Percentiles rank a stretch among this genome's conserved stretches.
Evolutionary conservation across 306 rosid genomes (phyloP).

Genomic region (Vigna nakashimae): DNA sequence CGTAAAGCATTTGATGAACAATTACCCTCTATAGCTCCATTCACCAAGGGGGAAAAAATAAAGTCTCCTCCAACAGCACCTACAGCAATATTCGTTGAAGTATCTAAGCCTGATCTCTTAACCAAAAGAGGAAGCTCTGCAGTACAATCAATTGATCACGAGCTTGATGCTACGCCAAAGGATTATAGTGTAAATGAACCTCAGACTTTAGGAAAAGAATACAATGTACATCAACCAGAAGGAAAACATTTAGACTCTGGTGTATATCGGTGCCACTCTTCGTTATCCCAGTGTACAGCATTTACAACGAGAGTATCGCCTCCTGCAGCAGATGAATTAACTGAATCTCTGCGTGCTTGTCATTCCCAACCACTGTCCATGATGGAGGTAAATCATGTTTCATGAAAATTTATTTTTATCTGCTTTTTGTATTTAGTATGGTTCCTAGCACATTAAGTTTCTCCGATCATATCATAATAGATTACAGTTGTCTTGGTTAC

Average conservation of each 20-base stretch:
- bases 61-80: slow-evolving; percentile 60
- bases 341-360: slow-evolving; percentile 64
- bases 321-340: slow-evolving; percentile 55
- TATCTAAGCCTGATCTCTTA: slow-evolving; percentile 47
- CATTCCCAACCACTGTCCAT: slow-evolving; percentile 91
- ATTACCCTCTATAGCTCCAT: slow-evolving; percentile 50
- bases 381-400: slow-evolving; percentile 68
- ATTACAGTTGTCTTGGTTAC: background rate
- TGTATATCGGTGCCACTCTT: slow-evolving; percentile 79
- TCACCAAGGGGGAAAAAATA: slow-evolving; percentile 54
- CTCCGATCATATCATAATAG: background rate
- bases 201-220: slow-evolving; percentile 51
- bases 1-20: slow-evolving; percentile 87
- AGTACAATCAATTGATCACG: slow-evolving; percentile 53
- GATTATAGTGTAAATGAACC: slow-evolving; percentile 47
- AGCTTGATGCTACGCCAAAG: slow-evolving; percentile 44
- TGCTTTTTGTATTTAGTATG: slow-evolving; percentile 13
- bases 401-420: background rate
- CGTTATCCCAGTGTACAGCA: slow-evolving; percentile 67
- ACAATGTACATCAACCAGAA: slow-evolving; percentile 50
- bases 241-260: slow-evolving; percentile 63
- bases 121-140: slow-evolving; percentile 56
- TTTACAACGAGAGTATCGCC: slow-evolving; percentile 58
- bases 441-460: slow-evolving; percentile 1
- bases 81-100: slow-evolving; percentile 47